These are phyloP conservation scores for Sungouiella thailandica DNA, from an alignment of 805 yeast genomes.

Conservation along the genomic window DNA sequence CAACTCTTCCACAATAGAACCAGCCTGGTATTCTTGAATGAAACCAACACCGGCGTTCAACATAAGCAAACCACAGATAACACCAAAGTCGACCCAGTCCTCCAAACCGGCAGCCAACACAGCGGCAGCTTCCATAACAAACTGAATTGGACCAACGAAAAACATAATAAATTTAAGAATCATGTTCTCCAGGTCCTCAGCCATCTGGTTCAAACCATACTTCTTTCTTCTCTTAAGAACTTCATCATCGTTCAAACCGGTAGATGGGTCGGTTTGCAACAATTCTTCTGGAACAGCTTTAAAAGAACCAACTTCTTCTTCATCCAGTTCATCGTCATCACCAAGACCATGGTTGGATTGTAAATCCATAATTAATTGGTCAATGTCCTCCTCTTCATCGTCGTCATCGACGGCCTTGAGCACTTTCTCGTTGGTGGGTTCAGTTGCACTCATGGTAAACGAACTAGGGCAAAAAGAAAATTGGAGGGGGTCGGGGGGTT, in stretches of 20 bases:
- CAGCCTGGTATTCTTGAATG: conserved; percentile 96
- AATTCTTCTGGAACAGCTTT: conserved; percentile 83
- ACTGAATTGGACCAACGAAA: conserved; percentile 93
- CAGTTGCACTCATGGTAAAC: conserved; percentile 32
- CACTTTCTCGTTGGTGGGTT: conserved; percentile 54
- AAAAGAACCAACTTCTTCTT: conserved; percentile 34
- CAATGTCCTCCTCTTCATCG: conserved; percentile 49
- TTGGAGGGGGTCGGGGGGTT: conserved; percentile 10
- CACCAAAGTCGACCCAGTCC: conserved; percentile 99
- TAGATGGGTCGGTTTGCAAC: conserved; percentile 73
- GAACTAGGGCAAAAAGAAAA: conserved; percentile 9
- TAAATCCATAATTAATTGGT: conserved; percentile 68
- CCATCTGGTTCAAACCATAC: conserved; percentile 87
- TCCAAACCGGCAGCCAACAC: conserved; percentile 91
- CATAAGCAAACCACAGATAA: conserved; percentile 79
- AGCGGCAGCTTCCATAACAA: conserved; percentile 97
- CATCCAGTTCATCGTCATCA: conserved; percentile 20
- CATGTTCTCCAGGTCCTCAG: conserved; percentile 80
- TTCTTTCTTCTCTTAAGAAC: conserved; percentile 81
- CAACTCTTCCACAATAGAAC: conserved; percentile 94
- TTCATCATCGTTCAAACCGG: conserved; percentile 76
- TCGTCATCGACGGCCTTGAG: conserved; percentile 48
- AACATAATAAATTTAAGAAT: conserved; percentile 76
- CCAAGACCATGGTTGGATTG: conserved; percentile 57
- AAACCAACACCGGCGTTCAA: conserved; percentile 93